phyloP scores from a whole-genome alignment of 768 basidiomycete species.

The Suillus alpinus region DNA sequence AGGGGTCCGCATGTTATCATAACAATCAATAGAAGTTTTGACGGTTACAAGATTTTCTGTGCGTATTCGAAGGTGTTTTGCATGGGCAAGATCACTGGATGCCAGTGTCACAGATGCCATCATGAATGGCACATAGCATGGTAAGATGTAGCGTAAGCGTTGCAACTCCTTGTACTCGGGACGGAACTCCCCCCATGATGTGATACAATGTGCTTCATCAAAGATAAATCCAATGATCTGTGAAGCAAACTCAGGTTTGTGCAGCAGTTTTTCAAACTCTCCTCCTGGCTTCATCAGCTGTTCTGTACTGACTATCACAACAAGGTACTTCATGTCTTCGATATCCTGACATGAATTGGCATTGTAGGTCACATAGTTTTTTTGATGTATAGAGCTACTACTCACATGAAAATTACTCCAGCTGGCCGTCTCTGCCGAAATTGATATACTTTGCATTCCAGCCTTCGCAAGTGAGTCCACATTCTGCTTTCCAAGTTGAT shows the following conservation, averaged over 20 bases:
- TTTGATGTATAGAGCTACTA: no score
- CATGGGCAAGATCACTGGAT: neutral
- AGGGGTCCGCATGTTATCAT: no score
- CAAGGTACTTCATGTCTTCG: constrained; percentile 1
- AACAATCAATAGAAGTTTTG: constrained; percentile 9
- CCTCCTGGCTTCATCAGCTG: constrained; percentile 11
- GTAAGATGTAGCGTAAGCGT: constrained; percentile 12
- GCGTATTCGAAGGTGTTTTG: neutral
- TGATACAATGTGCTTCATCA: constrained; percentile 22
- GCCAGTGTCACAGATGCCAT: constrained; percentile 21
- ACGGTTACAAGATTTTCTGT: neutral
- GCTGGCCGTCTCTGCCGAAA: neutral
- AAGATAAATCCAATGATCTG: constrained; percentile 14
- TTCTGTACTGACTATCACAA: constrained; percentile 9
- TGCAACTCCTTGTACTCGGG: constrained; percentile 14
- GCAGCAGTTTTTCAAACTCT: constrained; percentile 11
- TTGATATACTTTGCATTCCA: neutral
- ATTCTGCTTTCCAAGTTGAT: neutral
- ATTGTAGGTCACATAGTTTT: no score
- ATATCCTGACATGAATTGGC: constrained; percentile 4
- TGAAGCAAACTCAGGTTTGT: constrained; percentile 7
- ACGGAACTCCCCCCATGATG: constrained; percentile 16
- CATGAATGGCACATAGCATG: constrained; percentile 8
- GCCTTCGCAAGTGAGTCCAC: neutral
- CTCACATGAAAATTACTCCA: neutral